Percentiles rank a stretch among this genome's conserved stretches.
Evolutionary conservation across 768 basidiomycete species (phyloP).

Genomic region (Pleurotus cornucopiae): DNA sequence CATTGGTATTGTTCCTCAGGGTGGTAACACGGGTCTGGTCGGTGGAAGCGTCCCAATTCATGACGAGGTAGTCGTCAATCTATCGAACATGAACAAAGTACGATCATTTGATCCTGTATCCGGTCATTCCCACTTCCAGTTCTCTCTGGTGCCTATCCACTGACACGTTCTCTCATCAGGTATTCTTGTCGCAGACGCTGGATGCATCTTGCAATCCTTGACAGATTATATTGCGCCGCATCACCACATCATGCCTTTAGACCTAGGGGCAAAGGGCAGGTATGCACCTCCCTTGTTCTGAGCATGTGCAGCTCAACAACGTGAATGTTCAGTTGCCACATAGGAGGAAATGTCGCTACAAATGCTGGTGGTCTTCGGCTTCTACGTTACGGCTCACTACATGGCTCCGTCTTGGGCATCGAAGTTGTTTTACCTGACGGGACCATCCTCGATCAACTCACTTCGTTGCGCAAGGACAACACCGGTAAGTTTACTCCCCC

Average conservation of each 20-base stretch:
- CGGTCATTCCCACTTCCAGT: constrained; percentile 39
- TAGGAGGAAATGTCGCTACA: constrained; percentile 95
- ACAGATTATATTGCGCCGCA: constrained; percentile 83
- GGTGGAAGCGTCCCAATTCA: constrained; percentile 88
- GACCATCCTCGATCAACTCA: constrained; percentile 82
- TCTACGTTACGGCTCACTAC: constrained; percentile 90
- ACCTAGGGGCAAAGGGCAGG: constrained; percentile 96
- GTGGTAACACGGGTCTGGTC: constrained; percentile 97
- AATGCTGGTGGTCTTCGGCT: constrained; percentile 97
- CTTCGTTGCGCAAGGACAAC: constrained; percentile 94
- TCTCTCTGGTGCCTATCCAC: constrained; percentile 7
- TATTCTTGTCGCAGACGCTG: constrained; percentile 89
- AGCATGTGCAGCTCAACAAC: constrained; percentile 21
- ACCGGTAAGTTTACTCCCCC: constrained; percentile 56
- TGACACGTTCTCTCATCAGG: constrained; percentile 41
- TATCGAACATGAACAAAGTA: constrained; percentile 77
- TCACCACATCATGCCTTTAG: constrained; percentile 94
- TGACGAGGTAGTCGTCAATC: constrained; percentile 84
- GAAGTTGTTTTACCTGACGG: constrained; percentile 96
- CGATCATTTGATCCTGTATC: constrained; percentile 83
- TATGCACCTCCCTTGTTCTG: constrained; percentile 22
- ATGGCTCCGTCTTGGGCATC: constrained; percentile 90
- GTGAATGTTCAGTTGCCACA: constrained; percentile 64
- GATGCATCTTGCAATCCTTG: constrained; percentile 86
- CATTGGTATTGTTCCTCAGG: constrained; percentile 94